Conservation (phyloP, 495 filamentous ascomycete species). For the Margaritispora aquatica region DNA sequence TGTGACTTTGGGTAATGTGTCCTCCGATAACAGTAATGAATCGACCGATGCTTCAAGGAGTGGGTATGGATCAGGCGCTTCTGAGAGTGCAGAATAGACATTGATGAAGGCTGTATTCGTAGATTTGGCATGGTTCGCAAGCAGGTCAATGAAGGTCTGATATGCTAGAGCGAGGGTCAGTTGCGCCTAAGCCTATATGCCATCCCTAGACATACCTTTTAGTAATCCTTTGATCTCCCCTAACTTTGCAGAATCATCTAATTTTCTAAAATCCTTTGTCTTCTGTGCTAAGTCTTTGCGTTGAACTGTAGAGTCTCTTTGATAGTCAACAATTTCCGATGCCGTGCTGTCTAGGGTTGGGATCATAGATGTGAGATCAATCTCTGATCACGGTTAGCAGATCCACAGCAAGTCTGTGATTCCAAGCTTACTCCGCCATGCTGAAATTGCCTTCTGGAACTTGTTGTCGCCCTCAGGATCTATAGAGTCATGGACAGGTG, state of each 20-base stretch:
- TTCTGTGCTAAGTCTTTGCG: slow-evolving; percentile 96
- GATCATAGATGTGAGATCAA: slow-evolving; percentile 81
- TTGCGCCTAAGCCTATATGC: background rate
- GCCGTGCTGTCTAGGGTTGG: slow-evolving; percentile 86
- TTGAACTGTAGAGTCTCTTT: slow-evolving; percentile 87
- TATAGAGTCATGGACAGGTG: slow-evolving; percentile 3
- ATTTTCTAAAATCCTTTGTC: slow-evolving; percentile 95
- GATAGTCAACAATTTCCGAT: slow-evolving; percentile 85
- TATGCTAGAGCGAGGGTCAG: slow-evolving; percentile 56
- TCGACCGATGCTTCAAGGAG: slow-evolving; percentile 94
- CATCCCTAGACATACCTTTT: slow-evolving; percentile 51
- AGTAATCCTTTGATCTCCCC: slow-evolving; percentile 81
- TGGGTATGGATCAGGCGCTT: slow-evolving; percentile 95
- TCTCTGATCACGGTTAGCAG: slow-evolving; percentile 51
- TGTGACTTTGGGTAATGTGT: slow-evolving; percentile 81
- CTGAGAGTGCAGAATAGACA: slow-evolving; percentile 86
- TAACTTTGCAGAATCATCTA: slow-evolving; percentile 86
- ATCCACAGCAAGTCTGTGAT: background rate
- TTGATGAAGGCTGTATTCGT: slow-evolving; percentile 88
- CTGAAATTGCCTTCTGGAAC: slow-evolving; percentile 90
- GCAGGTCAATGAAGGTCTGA: slow-evolving; percentile 91
- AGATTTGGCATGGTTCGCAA: slow-evolving; percentile 90
- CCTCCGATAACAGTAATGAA: slow-evolving; percentile 81
- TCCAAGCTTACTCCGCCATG: slow-evolving; percentile 77
- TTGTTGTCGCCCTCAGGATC: slow-evolving; percentile 63